These are phyloP conservation scores for Grifola frondosa DNA, from an alignment of 1,284 basidiomycete genomes.

Conservation along the genomic window DNA sequence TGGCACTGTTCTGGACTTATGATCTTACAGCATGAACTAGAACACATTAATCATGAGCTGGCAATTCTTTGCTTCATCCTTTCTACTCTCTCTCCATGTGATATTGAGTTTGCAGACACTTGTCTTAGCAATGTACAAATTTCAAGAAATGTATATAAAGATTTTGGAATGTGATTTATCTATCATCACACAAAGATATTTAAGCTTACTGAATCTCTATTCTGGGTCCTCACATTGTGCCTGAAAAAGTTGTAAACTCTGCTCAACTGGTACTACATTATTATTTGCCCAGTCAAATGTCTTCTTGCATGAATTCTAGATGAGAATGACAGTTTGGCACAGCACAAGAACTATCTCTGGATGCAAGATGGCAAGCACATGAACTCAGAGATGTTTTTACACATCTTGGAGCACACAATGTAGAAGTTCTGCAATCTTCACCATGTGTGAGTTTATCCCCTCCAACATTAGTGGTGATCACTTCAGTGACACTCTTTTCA, in stretches of 20 bases:
- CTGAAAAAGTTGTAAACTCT: neutral
- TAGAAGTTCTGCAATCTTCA: neutral
- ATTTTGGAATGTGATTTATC: constrained; percentile 1
- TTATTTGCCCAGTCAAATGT: neutral
- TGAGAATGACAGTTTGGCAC: neutral
- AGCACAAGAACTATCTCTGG: neutral
- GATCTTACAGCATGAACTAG: neutral
- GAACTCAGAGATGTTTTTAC: neutral
- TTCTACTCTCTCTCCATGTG: constrained; percentile 1
- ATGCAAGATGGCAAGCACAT: neutral
- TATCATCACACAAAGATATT: constrained; percentile 2
- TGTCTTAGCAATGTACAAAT: constrained; percentile 1
- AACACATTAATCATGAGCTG: neutral
- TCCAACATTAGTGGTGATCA: neutral
- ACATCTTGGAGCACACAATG: neutral
- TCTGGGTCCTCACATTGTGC: constrained; percentile 2
- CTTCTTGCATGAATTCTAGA: neutral
- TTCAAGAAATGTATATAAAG: constrained; percentile 1
- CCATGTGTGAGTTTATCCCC: constrained; percentile 3
- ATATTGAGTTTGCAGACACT: constrained; percentile 3
- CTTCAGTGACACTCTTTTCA: neutral
- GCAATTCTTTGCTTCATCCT: neutral
- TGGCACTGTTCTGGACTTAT: neutral
- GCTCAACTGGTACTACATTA: neutral
- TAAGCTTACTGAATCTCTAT: neutral